Conservation (phyloP, 257 asterid species). For the Plectranthus barbatus region DNA sequence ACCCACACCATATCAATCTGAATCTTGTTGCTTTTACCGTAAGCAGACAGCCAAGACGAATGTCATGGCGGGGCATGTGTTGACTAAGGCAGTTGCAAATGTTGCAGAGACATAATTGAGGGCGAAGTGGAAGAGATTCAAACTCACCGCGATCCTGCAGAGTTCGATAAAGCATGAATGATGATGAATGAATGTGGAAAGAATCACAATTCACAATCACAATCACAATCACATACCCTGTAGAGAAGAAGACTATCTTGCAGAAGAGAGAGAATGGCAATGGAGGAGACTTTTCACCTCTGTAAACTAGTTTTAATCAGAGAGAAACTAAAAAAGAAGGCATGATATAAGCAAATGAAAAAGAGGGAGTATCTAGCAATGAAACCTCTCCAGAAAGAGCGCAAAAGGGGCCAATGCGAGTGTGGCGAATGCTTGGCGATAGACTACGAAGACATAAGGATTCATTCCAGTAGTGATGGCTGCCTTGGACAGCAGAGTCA, state of each 20-base stretch:
- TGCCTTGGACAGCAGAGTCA: conserved; percentile 33
- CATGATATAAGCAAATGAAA: neutral
- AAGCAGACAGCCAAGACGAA: conserved; percentile 11
- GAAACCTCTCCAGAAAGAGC: conserved; percentile 26
- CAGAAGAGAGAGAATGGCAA: conserved; percentile 4
- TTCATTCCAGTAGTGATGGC: conserved; percentile 33
- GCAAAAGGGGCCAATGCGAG: conserved; percentile 30
- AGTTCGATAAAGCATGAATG: neutral
- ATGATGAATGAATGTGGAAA: neutral
- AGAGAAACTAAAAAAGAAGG: neutral
- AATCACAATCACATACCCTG: neutral
- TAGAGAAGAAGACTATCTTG: neutral
- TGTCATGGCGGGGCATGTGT: conserved; percentile 11
- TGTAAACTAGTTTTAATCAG: neutral
- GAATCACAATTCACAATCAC: neutral
- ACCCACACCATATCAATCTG: neutral
- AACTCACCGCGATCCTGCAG: conserved; percentile 29
- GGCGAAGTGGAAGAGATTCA: conserved; percentile 26
- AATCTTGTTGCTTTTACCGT: neutral
- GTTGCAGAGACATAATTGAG: conserved; percentile 33
- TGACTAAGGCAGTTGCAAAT: conserved; percentile 29
- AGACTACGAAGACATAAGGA: conserved; percentile 31
- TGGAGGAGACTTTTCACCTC: conserved; percentile 10
- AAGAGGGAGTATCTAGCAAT: neutral
- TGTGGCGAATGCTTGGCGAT: conserved; percentile 33